Evolutionary conservation across 1,284 basidiomycete species (phyloP).

Genomic region (Sutorius eximius): DNA sequence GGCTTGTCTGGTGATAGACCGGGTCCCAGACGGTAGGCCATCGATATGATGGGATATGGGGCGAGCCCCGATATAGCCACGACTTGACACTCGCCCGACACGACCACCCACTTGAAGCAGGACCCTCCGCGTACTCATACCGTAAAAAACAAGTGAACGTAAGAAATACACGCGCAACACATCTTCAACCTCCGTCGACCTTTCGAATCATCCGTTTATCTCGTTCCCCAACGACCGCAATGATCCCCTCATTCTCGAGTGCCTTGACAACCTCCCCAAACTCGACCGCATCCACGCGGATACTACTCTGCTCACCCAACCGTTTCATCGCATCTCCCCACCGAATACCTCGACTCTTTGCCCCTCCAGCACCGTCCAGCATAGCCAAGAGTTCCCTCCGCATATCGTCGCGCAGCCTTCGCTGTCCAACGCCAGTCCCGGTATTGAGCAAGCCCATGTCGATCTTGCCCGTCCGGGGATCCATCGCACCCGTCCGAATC

Average conservation of each 20-base stretch:
- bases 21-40: not conserved
- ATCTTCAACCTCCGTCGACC: constrained; percentile 41
- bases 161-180: constrained; percentile 1
- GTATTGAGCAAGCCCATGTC: constrained; percentile 97
- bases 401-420: constrained; percentile 83
- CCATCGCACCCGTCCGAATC: constrained; percentile 91
- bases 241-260: constrained; percentile 78
- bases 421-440: constrained; percentile 83
- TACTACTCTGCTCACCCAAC: constrained; percentile 77
- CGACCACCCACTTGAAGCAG: not conserved
- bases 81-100: not conserved
- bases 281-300: constrained; percentile 74
- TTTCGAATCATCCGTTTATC: constrained; percentile 79
- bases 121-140: constrained; percentile 4
- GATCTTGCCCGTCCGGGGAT: constrained; percentile 93
- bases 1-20: not conserved
- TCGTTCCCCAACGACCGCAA: constrained; percentile 84
- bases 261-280: constrained; percentile 80
- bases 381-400: constrained; percentile 73
- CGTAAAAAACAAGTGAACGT: not conserved
- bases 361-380: constrained; percentile 54
- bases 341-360: constrained; percentile 64
- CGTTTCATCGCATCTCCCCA: constrained; percentile 79
- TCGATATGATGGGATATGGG: not conserved
- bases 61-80: constrained; percentile 27